Conservation (phyloP, 495 filamentous ascomycete species). For the Rhizodiscina lignyota region DNA sequence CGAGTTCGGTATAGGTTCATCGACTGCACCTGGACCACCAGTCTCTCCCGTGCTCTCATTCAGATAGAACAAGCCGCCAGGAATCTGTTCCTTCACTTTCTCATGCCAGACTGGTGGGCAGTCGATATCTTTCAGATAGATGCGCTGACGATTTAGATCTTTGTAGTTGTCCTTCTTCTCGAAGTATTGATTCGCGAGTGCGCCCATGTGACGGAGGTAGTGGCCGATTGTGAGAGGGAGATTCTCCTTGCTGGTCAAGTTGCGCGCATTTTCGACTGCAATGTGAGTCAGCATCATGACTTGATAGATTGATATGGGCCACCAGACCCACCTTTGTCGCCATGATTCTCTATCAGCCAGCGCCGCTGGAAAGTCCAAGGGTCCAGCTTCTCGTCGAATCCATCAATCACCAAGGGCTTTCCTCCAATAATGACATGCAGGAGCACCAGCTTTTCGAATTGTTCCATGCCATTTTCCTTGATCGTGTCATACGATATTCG, state of each 20-base stretch:
- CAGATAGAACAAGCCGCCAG: constrained; percentile 65
- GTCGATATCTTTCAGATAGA: constrained; percentile 94
- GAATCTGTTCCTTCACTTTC: constrained; percentile 58
- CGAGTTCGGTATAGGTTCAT: constrained; percentile 15
- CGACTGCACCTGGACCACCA: constrained; percentile 29
- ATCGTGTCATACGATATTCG: constrained; percentile 62
- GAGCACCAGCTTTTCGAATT: constrained; percentile 65
- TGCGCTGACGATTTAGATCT: constrained; percentile 56
- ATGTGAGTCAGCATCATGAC: background rate
- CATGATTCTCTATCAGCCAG: constrained; percentile 61
- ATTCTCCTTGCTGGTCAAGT: constrained; percentile 50
- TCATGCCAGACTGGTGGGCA: constrained; percentile 73
- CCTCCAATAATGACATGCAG: constrained; percentile 69
- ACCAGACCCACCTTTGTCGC: constrained; percentile 51
- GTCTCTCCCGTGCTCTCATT: constrained; percentile 54
- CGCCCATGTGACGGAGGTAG: constrained; percentile 69
- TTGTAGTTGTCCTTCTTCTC: constrained; percentile 44
- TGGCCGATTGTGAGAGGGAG: constrained; percentile 70
- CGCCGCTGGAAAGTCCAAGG: constrained; percentile 57
- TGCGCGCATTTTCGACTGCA: constrained; percentile 50
- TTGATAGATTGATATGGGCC: too few relatives aligned
- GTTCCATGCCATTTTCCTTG: constrained; percentile 47
- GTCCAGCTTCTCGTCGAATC: constrained; percentile 51
- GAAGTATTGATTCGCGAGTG: constrained; percentile 56
- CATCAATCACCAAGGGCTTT: constrained; percentile 75